Evolutionary conservation across 352 stramenopile species (phyloP), one percentile per base, ranked within the genome.

Genomic region (Phytophthora hibernalis): DNA sequence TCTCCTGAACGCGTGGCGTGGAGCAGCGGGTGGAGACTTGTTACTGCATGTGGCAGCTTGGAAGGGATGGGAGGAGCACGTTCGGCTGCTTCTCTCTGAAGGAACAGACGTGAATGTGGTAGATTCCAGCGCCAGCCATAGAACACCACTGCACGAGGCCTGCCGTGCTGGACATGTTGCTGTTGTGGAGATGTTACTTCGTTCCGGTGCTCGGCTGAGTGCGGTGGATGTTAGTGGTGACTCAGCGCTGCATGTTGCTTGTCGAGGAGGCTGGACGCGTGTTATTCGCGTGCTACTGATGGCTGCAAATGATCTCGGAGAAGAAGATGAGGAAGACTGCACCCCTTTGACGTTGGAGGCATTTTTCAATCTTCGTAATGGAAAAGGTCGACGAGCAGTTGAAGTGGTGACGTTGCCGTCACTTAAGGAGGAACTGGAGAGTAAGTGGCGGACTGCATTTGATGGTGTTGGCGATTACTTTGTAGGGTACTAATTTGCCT

Each of bases 101-200:
- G 62, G 68, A 10, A 61, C 47, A 5, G 74, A 87, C 20, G 78
- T 84, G 15, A 87, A 91, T 51, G 22, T 72, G 1, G 59, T 85
- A 1, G 82, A 91, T 56, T 87, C 70, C 38, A 85, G 49, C 5
- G 67, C 78, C 9, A 80, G 62, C 13, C 71, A 51, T 20, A 78
- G 49, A 18, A 87, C 80, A 8, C 72, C 83, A 12, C 64, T 92
- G 5, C 83, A 91, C 30, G 83, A 90, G 62, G 85, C 80, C 12
- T 82, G 78, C 64, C 68, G 70, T n/a, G 72, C 64, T 7, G 83
- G 83, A 8, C 72, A 90, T 31, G 50, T 56, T 1, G 18, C 59
- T 10, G 65, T 87, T 8, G 70, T 79, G 2, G 59, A 72, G 5
- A 38, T 75, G 15, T 48, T 93, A 5, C 47, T 93, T 24, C 48